Evolutionary conservation across 1,284 basidiomycete genomes (phyloP).

Genomic region (Malassezia brasiliensis): DNA sequence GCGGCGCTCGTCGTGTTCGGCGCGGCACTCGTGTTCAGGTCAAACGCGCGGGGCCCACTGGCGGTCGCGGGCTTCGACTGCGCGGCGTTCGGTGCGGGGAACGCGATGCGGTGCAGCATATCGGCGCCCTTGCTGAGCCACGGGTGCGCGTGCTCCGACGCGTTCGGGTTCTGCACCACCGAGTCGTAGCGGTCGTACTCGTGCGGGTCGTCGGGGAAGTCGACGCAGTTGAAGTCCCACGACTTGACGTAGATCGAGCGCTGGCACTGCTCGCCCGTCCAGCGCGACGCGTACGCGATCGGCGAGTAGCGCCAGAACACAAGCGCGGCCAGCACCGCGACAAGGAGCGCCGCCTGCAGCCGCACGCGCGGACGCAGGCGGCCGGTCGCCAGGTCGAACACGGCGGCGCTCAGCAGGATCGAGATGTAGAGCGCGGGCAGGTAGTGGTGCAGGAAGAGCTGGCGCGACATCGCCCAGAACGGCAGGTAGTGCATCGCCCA

Average conservation of each 20-base stretch:
- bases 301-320: constrained; percentile 72
- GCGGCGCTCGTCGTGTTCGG: background rate
- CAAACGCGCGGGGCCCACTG: background rate
- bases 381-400: constrained; percentile 78
- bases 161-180: constrained; percentile 15
- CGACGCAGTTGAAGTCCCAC: constrained; percentile 89
- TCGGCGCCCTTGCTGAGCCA: constrained; percentile 1
- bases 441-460: constrained; percentile 94
- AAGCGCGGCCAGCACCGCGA: constrained; percentile 66
- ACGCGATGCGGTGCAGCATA: constrained; percentile 4
- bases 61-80: background rate
- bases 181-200: constrained; percentile 29
- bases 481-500: constrained; percentile 92
- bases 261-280: constrained; percentile 73
- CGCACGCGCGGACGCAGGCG: constrained; percentile 65
- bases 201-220: constrained; percentile 26
- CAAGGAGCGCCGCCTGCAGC: constrained; percentile 65
- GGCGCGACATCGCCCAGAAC: constrained; percentile 90
- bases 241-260: constrained; percentile 73
- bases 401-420: constrained; percentile 64
- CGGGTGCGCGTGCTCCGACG: background rate
- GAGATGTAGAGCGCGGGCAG: constrained; percentile 91
- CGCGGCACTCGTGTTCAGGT: background rate
- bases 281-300: constrained; percentile 70
- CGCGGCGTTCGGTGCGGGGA: constrained; percentile 3